Base-by-base conservation (phyloP, 2,329 filamentous ascomycete genomes). In the Metarhizium sp. region DNA sequence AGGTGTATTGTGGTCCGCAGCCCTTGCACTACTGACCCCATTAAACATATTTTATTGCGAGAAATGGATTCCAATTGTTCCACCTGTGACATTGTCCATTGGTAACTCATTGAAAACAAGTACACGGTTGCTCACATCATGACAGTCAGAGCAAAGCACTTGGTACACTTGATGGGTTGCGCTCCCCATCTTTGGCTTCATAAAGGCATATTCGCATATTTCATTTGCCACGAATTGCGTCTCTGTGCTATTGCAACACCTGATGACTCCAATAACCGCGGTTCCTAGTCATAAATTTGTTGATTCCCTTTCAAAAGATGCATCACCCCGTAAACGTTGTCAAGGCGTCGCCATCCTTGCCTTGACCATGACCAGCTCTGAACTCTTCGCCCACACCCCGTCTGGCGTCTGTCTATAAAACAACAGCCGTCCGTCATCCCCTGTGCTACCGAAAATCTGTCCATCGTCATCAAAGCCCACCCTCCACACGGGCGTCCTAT, bases 401-500 rank as follows among this genome's bases (percentile, higher is more conserved):
- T 78, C 77, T 0, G 81, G 79, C 46, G 73, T 76, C 68, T 85
- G 81, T 14, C 82, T 76, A 65, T 83, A 86, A 58, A 82, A 81
- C 62, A 84, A 70, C 57, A 86, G 64, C 66, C 77, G 81, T 11
- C 87, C 88, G 67, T 92, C 87, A 60, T 92, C 88, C 3, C 88
- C 88, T 1, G 87, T 88, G 45, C 85, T 87, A 1, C 88, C 84
- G 7, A 92, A 73, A 13, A 92, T 78, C 67, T 90, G 86, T 4
- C 87, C 87, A 73, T 83, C 77, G 54, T 80, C 78, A 62, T 85
- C 82, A 62, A 91, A 92, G 1, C 80, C 80, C 2, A 92, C 83
- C 25, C 86, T 76, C 88, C 88, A 92, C 2, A 90, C 86, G 1
- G 86, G 86, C 18, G 82, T 85, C 51, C 82, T 79, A 65, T 88